Base-by-base conservation (phyloP, 116 monocot species). In the Zostera marina region DNA sequence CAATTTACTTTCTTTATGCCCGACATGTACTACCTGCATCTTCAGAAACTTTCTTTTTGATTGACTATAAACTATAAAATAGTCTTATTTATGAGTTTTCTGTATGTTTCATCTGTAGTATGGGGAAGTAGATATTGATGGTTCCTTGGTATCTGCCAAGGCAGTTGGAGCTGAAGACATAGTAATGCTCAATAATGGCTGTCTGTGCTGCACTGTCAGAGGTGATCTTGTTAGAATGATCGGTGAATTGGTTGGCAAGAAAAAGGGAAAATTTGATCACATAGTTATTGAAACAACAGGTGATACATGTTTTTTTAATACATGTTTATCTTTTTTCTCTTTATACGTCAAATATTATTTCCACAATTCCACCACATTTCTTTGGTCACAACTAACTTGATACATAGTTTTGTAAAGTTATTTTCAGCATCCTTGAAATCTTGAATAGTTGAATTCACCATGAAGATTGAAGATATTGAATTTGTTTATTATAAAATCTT, bases 211-310 rank as follows among this genome's bases (percentile, higher is more conserved):
- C 66, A 94, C 93, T 53, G 93, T 94, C 38, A 88, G 93, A 67
- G 93, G 93, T 56, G 93, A 94, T 72, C 81, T 94, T 66, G 93
- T 94, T 46, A 79, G 93, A 46, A 84, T 94, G 84, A 94, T 94
- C 55, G 58, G 73, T 62, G 93, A 94, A 67, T 65, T 94, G 75
- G 79, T 94, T 62, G 66, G 73, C n/a, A 88, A 72, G 71, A 88
- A 88, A 71, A 94, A 81, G 66, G 93, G 88, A 44, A 88, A 82
- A 21, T 94, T 94, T 75, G 88, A 94, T 67, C 93, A 94, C 47
- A 88, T 94, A 54, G 81, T 94, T 5, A 88, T 94, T 47, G 93
- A 94, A 73, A 94, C 93, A 49, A 94, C 93, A 77, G 93, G 93
- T 32, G 32, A 32, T 32, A 32, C 32, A 32, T 32, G 32, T 93